Percentiles rank a stretch among this genome's conserved stretches.
phyloP scores from a whole-genome alignment of 306 rosid species.

The Prunus persica region DNA sequence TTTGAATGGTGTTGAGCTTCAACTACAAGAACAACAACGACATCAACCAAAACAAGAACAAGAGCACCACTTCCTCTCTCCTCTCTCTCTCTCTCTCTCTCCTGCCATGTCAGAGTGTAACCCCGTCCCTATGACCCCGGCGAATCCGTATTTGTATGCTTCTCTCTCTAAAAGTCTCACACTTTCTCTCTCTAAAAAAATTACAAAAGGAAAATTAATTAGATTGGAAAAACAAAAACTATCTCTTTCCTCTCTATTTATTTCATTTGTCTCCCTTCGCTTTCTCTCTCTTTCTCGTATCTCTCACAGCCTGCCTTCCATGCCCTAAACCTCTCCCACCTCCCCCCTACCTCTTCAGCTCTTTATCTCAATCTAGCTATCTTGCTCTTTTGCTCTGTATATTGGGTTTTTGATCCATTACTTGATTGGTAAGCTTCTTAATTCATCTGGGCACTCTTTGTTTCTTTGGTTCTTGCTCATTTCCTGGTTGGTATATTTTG shows the following conservation, averaged over 20 bases:
- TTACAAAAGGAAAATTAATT: slow-evolving; percentile 31
- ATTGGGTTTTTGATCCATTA: slow-evolving; percentile 51
- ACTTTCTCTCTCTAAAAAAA: slow-evolving; percentile 38
- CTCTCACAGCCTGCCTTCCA: slow-evolving; percentile 42
- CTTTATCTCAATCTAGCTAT: slow-evolving; percentile 28
- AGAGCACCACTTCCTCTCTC: slow-evolving; percentile 6
- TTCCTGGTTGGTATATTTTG: slow-evolving; percentile 29
- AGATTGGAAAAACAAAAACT: slow-evolving; percentile 29
- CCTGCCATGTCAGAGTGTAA: slow-evolving; percentile 93
- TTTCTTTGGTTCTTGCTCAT: slow-evolving; percentile 18
- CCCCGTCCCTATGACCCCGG: slow-evolving; percentile 92
- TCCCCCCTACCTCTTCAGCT: slow-evolving; percentile 21
- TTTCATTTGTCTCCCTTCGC: slow-evolving; percentile 43
- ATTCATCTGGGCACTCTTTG: slow-evolving; percentile 31
- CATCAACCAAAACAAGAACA: slow-evolving; percentile 22
- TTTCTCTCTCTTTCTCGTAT: slow-evolving; percentile 54
- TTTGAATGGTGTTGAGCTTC: slow-evolving; percentile 43
- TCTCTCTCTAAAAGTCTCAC: slow-evolving; percentile 28
- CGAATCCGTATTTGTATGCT: slow-evolving; percentile 76
- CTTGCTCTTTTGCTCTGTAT: slow-evolving; percentile 30
- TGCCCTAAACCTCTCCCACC: slow-evolving; percentile 62
- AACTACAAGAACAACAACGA: slow-evolving; percentile 32
- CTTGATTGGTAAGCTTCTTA: slow-evolving; percentile 47
- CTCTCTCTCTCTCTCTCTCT: slow-evolving; percentile 31
- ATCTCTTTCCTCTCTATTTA: slow-evolving; percentile 45